phyloP scores from a whole-genome alignment of 192 early-diverging fungal genomes.

The Funneliformis geosporum region DNA sequence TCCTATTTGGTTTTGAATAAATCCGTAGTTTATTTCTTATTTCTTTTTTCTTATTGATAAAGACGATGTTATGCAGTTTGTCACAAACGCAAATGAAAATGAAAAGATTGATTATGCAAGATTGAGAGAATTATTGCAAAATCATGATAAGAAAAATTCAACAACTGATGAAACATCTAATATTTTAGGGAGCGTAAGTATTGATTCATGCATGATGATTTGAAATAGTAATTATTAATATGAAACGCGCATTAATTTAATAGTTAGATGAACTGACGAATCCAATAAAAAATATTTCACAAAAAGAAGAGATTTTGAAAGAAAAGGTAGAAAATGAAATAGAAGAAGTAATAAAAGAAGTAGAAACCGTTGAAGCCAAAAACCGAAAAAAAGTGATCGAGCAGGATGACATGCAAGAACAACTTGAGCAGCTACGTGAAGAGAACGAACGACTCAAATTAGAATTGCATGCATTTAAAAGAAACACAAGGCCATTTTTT shows the following conservation, averaged over 20 bases:
- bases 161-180: not conserved
- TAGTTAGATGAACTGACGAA: not conserved
- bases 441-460: conserved; percentile 24
- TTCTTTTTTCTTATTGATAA: not conserved
- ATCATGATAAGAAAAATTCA: not conserved
- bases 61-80: not conserved
- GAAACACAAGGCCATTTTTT: conserved; percentile 8
- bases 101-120: not conserved
- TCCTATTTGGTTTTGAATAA: too few species aligned
- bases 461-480: conserved; percentile 19
- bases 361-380: not conserved
- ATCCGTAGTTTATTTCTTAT: not conserved
- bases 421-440: not conserved
- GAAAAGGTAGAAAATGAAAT: not conserved
- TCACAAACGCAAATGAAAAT: not conserved
- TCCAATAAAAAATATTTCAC: not conserved
- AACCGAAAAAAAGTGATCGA: not conserved
- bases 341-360: not conserved
- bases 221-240: not conserved
- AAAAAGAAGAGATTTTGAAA: not conserved
- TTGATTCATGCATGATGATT: not conserved
- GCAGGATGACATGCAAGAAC: too few species aligned
- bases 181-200: not conserved
- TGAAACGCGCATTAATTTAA: not conserved
- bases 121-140: not conserved